phyloP scores from a whole-genome alignment of 805 yeast genomes.

The Candida sanyiensis region DNA sequence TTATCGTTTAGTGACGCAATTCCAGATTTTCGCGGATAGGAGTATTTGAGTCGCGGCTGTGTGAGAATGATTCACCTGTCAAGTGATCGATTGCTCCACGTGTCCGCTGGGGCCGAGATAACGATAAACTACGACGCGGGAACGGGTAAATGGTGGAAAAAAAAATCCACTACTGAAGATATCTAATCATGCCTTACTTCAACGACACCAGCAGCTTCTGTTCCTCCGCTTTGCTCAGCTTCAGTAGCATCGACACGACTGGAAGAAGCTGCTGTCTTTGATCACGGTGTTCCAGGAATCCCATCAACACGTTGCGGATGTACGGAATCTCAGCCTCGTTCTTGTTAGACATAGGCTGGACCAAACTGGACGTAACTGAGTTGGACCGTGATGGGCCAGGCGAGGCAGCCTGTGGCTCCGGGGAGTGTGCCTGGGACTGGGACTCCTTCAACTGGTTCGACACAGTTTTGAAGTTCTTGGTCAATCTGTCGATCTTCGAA shows the following conservation, averaged over 20 bases:
- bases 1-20: too few relatives aligned
- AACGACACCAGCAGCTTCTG: slow-evolving; percentile 47
- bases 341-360: slow-evolving; percentile 5
- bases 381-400: slow-evolving; percentile 32
- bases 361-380: slow-evolving; percentile 28
- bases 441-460: slow-evolving; percentile 41
- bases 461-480: slow-evolving; percentile 64
- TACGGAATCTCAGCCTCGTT: slow-evolving; percentile 52
- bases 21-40: too few relatives aligned
- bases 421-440: slow-evolving; percentile 12
- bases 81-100: too few relatives aligned
- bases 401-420: slow-evolving; percentile 22
- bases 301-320: slow-evolving; percentile 82
- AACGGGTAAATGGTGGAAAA: too few relatives aligned
- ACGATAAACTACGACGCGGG: too few relatives aligned
- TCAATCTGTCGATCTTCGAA: slow-evolving; percentile 58
- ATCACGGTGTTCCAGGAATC: slow-evolving; percentile 88
- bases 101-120: too few relatives aligned
- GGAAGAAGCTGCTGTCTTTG: slow-evolving; percentile 83
- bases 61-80: too few relatives aligned
- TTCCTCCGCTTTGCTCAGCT: slow-evolving; percentile 67
- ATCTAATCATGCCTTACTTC: slow-evolving; percentile 2
- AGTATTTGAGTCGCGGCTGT: too few relatives aligned
- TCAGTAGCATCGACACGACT: slow-evolving; percentile 71
- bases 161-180: too few relatives aligned